Conservation (phyloP, 1,139 yeast species). For the Yamadazyma pseudoaaseri region DNA sequence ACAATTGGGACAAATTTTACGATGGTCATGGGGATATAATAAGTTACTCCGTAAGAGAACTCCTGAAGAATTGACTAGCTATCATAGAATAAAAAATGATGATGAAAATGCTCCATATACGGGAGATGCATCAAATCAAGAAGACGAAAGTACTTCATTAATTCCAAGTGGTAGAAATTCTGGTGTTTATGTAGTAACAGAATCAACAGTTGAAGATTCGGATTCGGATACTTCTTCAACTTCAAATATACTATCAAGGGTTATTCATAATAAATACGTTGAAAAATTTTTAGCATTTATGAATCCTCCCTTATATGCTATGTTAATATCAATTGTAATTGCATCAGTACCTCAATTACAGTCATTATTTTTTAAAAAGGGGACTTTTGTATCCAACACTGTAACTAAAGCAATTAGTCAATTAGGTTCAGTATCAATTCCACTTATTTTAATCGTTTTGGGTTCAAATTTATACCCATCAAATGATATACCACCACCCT, state of each 20-base stretch:
- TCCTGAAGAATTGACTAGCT: conserved; percentile 36
- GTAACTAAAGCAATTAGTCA: conserved; percentile 73
- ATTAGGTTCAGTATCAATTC: conserved; percentile 86
- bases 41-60: conserved; percentile 59
- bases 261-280: conserved; percentile 5
- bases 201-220: conserved; percentile 7
- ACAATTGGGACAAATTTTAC: conserved; percentile 77
- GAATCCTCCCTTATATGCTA: conserved; percentile 96
- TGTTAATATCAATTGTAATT: conserved; percentile 78
- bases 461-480: conserved; percentile 78
- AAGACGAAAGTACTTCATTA: conserved; percentile 12
- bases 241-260: background rate
- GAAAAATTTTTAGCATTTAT: conserved; percentile 39
- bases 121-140: background rate
- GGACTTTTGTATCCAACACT: conserved; percentile 67
- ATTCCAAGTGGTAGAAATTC: conserved; percentile 2
- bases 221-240: conserved; percentile 3
- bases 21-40: conserved; percentile 95
- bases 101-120: conserved; percentile 6
- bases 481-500: conserved; percentile 61
- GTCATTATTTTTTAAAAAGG: conserved; percentile 56
- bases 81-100: conserved; percentile 13
- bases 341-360: conserved; percentile 79
- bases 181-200: background rate
- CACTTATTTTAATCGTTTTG: conserved; percentile 69